phyloP scores from a whole-genome alignment of 306 rosid genomes.

The Ormosia emarginata region DNA sequence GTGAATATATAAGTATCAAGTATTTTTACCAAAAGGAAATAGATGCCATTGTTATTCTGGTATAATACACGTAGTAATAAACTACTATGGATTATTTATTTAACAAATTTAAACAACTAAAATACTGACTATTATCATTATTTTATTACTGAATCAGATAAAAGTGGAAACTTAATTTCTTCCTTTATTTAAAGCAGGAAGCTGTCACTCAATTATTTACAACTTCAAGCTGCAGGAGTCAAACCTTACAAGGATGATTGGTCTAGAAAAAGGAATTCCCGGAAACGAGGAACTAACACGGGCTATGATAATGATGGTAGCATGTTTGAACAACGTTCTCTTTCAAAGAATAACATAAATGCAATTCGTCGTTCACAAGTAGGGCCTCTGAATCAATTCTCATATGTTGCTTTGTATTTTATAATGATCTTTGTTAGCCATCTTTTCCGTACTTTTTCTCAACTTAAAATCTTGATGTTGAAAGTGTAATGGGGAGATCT shows the following conservation, averaged over 20 bases:
- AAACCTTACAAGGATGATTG: constrained; percentile 73
- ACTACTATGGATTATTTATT: not conserved
- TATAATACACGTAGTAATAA: not conserved
- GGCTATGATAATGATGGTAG: constrained; percentile 55
- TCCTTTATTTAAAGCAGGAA: constrained; percentile 57
- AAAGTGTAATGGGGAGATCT: not conserved
- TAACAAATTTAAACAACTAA: not conserved
- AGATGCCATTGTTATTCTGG: not conserved
- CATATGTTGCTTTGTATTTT: not conserved
- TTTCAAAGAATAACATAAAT: constrained; percentile 80
- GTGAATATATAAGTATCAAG: not conserved
- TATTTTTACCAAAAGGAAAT: constrained; percentile 11
- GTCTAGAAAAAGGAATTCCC: constrained; percentile 59
- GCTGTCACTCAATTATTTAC: constrained; percentile 87
- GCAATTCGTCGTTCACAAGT: constrained; percentile 87
- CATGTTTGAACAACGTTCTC: constrained; percentile 57
- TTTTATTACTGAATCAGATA: constrained; percentile 23
- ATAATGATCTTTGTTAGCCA: not conserved
- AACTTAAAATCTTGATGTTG: constrained; percentile 13
- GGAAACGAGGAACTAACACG: constrained; percentile 43
- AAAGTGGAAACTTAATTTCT: constrained; percentile 17
- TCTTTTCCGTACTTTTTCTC: constrained; percentile 8
- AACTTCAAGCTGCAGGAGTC: constrained; percentile 61
- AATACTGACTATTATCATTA: not conserved
- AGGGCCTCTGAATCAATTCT: constrained; percentile 36